Evolutionary conservation across 768 basidiomycete genomes (phyloP).

Genomic region (Rickenella mellea): DNA sequence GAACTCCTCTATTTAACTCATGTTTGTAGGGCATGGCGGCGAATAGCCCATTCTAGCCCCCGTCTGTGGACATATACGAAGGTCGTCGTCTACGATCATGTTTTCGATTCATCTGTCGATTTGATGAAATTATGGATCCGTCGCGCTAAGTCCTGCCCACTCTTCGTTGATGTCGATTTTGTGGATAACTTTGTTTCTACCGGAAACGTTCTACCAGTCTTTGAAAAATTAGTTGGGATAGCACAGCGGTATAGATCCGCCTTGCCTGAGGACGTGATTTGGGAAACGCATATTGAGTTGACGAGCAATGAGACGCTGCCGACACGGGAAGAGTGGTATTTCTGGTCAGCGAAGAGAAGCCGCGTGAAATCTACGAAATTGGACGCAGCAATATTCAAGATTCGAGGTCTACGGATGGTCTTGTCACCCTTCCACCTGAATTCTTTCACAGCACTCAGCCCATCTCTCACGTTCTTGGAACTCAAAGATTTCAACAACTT

Average conservation of each 20-base stretch:
- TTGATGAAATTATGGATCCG: background rate
- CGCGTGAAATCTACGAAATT: background rate
- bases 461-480: background rate
- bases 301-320: background rate
- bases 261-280: background rate
- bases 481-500: background rate
- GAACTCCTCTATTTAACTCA: background rate
- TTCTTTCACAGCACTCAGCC: background rate
- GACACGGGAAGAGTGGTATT: background rate
- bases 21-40: constrained; percentile 5
- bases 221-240: background rate
- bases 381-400: background rate
- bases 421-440: background rate
- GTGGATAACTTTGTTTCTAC: background rate
- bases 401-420: background rate
- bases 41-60: background rate
- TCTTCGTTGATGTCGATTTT: background rate
- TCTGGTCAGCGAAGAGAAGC: constrained; percentile 1
- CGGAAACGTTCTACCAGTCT: background rate
- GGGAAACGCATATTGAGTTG: background rate
- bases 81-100: background rate
- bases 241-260: background rate
- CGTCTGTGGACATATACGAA: constrained; percentile 3
- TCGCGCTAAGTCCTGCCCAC: background rate
- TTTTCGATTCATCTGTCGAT: background rate